Conservation (phyloP, 106 monocot genomes). For the Cymbidium sinense region DNA sequence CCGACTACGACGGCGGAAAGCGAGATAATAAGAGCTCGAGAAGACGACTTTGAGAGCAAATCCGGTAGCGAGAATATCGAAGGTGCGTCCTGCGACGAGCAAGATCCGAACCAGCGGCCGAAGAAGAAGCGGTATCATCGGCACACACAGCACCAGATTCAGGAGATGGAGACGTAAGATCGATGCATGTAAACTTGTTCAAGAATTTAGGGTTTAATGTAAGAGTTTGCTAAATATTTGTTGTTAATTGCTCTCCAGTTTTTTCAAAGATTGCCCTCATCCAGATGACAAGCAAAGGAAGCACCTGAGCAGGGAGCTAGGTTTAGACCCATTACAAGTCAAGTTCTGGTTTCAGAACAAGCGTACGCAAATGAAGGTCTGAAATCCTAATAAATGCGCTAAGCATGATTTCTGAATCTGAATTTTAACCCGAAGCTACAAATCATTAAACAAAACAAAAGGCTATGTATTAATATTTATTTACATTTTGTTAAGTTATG, state of each 20-base stretch:
- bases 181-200: not conserved
- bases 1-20: slow-evolving; percentile 12
- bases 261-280: slow-evolving; percentile 97
- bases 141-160: slow-evolving; percentile 96
- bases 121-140: slow-evolving; percentile 91
- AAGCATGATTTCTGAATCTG: not conserved
- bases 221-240: not conserved
- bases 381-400: not conserved
- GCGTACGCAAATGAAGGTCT: slow-evolving; percentile 98
- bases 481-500: too few species aligned
- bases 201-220: not conserved
- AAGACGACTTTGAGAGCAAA: slow-evolving; percentile 73
- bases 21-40: slow-evolving; percentile 24
- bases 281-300: slow-evolving; percentile 99
- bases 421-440: too few species aligned
- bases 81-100: slow-evolving; percentile 72
- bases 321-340: slow-evolving; percentile 78
- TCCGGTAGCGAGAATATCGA: slow-evolving; percentile 88
- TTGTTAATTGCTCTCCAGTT: slow-evolving; percentile 28
- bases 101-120: slow-evolving; percentile 54
- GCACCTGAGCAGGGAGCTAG: slow-evolving; percentile 83
- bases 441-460: too few species aligned
- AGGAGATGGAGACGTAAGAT: slow-evolving; percentile 91
- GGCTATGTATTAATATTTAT: too few species aligned
- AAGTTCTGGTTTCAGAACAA: slow-evolving; percentile 99